These are phyloP conservation scores for Globisporangium viniferum DNA, from an alignment of 352 stramenopile genomes.

Conservation along the genomic window DNA sequence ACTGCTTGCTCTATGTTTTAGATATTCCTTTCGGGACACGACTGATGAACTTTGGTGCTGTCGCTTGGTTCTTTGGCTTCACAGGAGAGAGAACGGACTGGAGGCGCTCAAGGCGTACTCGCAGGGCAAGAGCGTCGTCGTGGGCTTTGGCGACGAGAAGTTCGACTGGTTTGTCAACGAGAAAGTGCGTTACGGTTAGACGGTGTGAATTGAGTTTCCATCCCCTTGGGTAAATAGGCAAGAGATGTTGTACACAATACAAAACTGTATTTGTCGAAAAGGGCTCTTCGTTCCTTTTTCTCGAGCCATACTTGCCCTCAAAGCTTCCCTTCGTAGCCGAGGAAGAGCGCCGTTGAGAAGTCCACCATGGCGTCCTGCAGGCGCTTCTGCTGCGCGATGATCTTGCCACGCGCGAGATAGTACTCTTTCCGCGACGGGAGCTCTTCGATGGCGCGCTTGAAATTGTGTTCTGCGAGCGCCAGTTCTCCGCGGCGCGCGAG, in stretches of 20 bases:
- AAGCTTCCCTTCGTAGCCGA: constrained; percentile 71
- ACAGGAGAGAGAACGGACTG: constrained; percentile 83
- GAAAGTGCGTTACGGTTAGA: constrained; percentile 56
- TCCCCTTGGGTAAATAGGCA: neutral
- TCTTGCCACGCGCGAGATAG: constrained; percentile 61
- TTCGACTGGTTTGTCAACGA: constrained; percentile 80
- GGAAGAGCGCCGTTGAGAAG: constrained; percentile 66
- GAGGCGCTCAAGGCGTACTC: constrained; percentile 71
- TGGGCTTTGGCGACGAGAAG: constrained; percentile 50
- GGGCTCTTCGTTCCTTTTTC: neutral
- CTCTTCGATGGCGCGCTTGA: constrained; percentile 68
- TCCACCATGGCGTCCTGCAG: constrained; percentile 80
- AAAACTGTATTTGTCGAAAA: neutral
- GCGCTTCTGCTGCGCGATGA: constrained; percentile 69
- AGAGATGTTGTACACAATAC: neutral
- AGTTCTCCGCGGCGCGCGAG: constrained; percentile 38
- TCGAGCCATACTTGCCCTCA: constrained; percentile 22
- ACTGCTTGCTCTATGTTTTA: too few species aligned
- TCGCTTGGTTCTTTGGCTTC: neutral
- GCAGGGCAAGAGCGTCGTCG: constrained; percentile 72
- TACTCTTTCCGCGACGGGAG: constrained; percentile 67
- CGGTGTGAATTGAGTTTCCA: neutral
- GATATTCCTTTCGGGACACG: too few species aligned
- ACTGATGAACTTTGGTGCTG: too few species aligned
- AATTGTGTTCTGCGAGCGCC: constrained; percentile 37